Conservation (phyloP, 768 basidiomycete genomes). For the Sistotremastrum suecicum region DNA sequence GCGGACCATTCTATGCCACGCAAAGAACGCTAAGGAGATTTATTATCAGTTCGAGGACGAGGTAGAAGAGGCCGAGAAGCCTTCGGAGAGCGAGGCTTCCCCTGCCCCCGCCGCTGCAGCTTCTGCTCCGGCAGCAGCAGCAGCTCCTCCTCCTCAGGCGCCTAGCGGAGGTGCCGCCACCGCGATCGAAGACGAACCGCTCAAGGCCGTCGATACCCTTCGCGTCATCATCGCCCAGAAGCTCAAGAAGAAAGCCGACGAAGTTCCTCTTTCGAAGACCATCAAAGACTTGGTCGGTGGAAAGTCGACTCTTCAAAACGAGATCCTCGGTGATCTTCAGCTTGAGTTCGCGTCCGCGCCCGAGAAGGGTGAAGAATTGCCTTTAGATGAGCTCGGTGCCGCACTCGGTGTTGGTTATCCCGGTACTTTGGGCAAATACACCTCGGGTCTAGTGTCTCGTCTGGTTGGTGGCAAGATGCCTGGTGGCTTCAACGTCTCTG, state of each 20-base stretch:
- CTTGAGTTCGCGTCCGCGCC: conserved; percentile 91
- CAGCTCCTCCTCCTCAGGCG: conserved; percentile 27
- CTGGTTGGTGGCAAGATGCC: conserved; percentile 96
- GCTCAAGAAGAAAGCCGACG: conserved; percentile 86
- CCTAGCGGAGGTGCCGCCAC: conserved; percentile 50
- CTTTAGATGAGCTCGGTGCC: conserved; percentile 89
- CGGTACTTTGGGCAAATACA: conserved; percentile 89
- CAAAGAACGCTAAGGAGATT: conserved; percentile 93
- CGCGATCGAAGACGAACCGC: conserved; percentile 76
- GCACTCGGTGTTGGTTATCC: conserved; percentile 68
- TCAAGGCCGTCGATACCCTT: conserved; percentile 84
- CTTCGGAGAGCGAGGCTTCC: conserved; percentile 16
- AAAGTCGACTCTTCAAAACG: conserved; percentile 97
- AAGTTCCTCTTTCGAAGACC: conserved; percentile 81
- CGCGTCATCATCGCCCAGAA: conserved; percentile 90
- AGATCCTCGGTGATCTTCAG: conserved; percentile 93
- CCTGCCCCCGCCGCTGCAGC: conserved; percentile 22
- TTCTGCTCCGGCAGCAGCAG: conserved; percentile 23
- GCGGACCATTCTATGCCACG: conserved; percentile 78
- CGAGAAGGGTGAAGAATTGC: conserved; percentile 96
- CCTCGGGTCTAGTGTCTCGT: conserved; percentile 77
- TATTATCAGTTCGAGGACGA: conserved; percentile 98
- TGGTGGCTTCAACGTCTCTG: conserved; percentile 90
- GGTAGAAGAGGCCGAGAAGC: conserved; percentile 20
- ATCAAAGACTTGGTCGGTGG: conserved; percentile 98